These are phyloP conservation scores for Russula ochroleuca DNA, from an alignment of 768 basidiomycete species.

Conservation along the genomic window DNA sequence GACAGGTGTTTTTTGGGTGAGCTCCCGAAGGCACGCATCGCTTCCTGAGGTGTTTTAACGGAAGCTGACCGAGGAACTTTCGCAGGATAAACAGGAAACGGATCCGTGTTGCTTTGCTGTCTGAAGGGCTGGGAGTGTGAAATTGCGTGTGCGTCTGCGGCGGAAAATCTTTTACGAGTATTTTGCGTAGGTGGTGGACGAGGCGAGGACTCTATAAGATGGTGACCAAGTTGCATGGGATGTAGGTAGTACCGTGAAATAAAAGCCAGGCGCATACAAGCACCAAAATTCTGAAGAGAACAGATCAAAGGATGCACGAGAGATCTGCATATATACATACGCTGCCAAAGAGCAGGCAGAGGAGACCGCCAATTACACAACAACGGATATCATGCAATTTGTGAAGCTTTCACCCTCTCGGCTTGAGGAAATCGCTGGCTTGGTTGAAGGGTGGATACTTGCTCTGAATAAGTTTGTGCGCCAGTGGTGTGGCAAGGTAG, in stretches of 20 bases:
- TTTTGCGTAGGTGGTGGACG: conserved; percentile 28
- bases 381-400: neutral
- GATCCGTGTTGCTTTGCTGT: conserved; percentile 4
- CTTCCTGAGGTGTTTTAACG: conserved; percentile 8
- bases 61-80: conserved; percentile 15
- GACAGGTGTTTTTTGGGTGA: conserved; percentile 17
- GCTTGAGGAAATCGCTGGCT: too few species aligned
- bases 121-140: conserved; percentile 2
- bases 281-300: conserved; percentile 8
- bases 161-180: conserved; percentile 45
- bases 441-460: too few species aligned
- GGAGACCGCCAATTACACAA: neutral
- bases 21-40: conserved; percentile 17
- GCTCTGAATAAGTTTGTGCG: too few species aligned
- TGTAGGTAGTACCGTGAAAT: conserved; percentile 47
- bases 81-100: neutral
- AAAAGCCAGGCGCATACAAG: conserved; percentile 49
- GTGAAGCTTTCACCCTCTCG: too few species aligned
- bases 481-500: too few species aligned
- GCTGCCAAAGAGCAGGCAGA: neutral
- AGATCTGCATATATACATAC: neutral
- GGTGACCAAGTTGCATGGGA: conserved; percentile 56
- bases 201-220: conserved; percentile 30
- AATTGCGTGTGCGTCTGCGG: conserved; percentile 38
- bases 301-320: conserved; percentile 1